Evolutionary conservation across 768 basidiomycete species (phyloP), one percentile per base, ranked within the genome.

Genomic region (Termitomyces sp.): DNA sequence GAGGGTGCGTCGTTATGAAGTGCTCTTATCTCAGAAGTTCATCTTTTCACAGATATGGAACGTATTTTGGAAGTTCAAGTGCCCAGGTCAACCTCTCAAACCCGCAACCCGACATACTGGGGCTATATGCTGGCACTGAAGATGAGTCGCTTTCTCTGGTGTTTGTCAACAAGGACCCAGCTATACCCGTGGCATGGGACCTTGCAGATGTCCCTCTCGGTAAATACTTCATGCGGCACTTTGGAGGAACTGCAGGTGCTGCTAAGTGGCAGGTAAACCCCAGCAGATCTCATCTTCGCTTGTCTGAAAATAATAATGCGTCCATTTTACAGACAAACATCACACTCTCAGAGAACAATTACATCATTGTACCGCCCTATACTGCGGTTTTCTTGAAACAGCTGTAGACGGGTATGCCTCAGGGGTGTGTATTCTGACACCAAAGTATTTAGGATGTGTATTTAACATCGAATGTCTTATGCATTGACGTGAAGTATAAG

Each of bases 181-280:
- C 64, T 52, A 66, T 59, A 6, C 70, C 78, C 0, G 66, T 81
- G 53, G 64, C 72, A 11, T 72, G 80, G 51, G 68, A 72, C 56
- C 63, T 82, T 20, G 66, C 74, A 28, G 74, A 75, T 56, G 68
- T 83, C 44, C 79, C 81, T 1, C 64, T 68, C n/a, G 81, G 81
- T 6, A 66, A 62, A 11, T 83, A 83, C 67, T 78, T 81, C 62
- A 46, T 82, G 26, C 75, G 80, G n/a, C 81, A 83, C 67, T 83
- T 82, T 61, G 81, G 81, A 60, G 81, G 81, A 50, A 71, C 65
- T 26, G 76, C 81, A 7, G 81, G 81, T 6, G 60, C 79, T 16
- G 81, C 80, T 16, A 82, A 82, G 69, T 83, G 75, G 75, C 80
- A 83, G 77, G 79, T 79, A 60, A 59, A 75, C 52, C 26, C 44